Base-by-base conservation (phyloP, 2,329 filamentous ascomycete species). In the Claviceps digitariae region DNA sequence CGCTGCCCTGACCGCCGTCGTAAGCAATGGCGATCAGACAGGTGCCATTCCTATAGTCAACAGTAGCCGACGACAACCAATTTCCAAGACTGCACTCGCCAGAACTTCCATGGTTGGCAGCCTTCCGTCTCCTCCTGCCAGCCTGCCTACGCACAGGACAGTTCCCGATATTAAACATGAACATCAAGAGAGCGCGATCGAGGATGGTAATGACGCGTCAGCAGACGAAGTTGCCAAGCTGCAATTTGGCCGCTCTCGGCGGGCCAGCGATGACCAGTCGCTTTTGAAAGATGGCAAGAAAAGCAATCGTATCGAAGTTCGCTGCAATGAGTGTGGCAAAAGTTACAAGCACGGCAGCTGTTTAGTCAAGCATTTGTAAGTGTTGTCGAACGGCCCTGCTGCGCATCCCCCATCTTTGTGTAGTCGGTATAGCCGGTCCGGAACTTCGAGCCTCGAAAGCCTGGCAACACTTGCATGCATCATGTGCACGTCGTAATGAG, bases 291-390 rank as follows among this genome's bases (percentile, higher is more conserved):
- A 86, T 61, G 87, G 91, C 63, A 90, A 90, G 74, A 90, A 89
- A 73, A 79, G 81, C 70, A 86, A 82, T 73, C 81, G 83, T 65
- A 82, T 84, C 65, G 91, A 97, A 70, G 82, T 98, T 67, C 89
- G 87, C 72, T 98, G 93, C 76, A 89, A 95, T 68, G 91, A 90
- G 73, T 98, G 93, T 77, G 91, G 91, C 72, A 98, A 98, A 80
- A 90, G 90, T 74, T 98, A 98, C 82, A 98, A 98, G 83, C 93
- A 98, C 80, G 95, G 90, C 83, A 97, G 93, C 77, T 98, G 93
- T 83, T 83, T 98, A 78, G 94, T 88, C 70, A 98, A 97, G 82
- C 93, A 98, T 84, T 86, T 96, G 93, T 97, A 84, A 82, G 93
- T 95, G 78, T 75, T 73, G 72, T 71, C 34, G 67, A 68, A 67